Conservation (phyloP, 805 yeast species). For the Wilhelminamyces savonicus region DNA sequence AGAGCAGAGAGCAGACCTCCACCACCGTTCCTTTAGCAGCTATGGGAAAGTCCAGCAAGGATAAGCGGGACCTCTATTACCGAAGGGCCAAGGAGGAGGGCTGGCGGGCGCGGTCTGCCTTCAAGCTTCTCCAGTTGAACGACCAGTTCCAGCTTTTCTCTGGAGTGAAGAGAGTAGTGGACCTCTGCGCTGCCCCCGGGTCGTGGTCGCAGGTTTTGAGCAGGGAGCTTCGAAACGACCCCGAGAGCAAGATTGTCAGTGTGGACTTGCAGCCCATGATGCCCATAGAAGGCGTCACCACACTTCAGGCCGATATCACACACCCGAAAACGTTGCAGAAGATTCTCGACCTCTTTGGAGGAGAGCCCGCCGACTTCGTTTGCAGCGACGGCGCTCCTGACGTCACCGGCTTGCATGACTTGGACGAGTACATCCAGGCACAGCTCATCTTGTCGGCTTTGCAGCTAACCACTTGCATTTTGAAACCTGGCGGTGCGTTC, state of each 20-base stretch:
- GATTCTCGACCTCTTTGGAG: constrained; percentile 79
- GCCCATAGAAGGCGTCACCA: constrained; percentile 85
- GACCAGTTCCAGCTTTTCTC: constrained; percentile 82
- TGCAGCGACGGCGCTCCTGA: constrained; percentile 99
- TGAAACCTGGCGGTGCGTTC: constrained; percentile 86
- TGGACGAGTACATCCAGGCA: constrained; percentile 96
- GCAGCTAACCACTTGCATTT: constrained; percentile 82
- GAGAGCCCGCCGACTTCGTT: constrained; percentile 90
- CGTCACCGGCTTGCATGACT: constrained; percentile 93
- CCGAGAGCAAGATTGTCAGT: constrained; percentile 72
- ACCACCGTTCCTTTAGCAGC: too few species aligned
- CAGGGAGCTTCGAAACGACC: constrained; percentile 41
- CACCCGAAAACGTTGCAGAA: constrained; percentile 82
- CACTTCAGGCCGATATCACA: constrained; percentile 94
- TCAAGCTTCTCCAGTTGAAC: constrained; percentile 82
- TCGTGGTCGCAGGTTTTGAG: constrained; percentile 95
- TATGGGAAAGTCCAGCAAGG: constrained; percentile 89
- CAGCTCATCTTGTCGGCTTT: constrained; percentile 88
- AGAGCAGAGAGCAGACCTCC: too few species aligned
- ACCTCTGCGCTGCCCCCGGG: constrained; percentile 74
- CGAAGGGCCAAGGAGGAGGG: constrained; percentile 97
- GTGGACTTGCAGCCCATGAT: constrained; percentile 98
- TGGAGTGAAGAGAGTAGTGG: constrained; percentile 79
- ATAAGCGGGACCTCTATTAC: constrained; percentile 86
- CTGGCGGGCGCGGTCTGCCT: constrained; percentile 96